Evolutionary conservation across 169 alveolate species (phyloP).

Genomic region (Plasmodium gaboni): DNA sequence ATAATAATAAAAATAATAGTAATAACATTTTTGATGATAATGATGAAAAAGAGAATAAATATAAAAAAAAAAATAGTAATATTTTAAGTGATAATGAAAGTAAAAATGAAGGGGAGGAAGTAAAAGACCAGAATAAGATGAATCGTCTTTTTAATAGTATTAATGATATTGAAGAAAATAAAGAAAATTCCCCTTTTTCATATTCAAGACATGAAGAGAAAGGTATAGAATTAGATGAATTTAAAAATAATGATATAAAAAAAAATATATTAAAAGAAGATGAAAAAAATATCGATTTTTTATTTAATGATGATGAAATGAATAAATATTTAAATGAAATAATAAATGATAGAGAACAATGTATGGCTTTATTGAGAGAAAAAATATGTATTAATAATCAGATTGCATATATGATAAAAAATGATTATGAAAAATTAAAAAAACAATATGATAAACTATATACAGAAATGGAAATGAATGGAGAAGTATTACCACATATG

Average conservation of each 20-base stretch:
- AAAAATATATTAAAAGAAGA: background rate
- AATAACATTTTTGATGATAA: too few species aligned
- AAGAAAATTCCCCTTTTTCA: background rate
- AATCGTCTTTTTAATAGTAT: background rate
- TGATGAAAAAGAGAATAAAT: too few species aligned
- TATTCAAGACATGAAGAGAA: too few species aligned
- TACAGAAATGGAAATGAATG: slow-evolving; percentile 84
- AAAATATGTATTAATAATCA: slow-evolving; percentile 84
- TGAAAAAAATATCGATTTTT: background rate
- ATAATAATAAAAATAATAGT: too few species aligned
- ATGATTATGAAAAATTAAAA: slow-evolving; percentile 83
- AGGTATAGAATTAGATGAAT: too few species aligned
- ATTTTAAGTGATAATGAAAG: background rate
- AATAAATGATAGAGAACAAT: slow-evolving; percentile 76
- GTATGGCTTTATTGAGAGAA: slow-evolving; percentile 80
- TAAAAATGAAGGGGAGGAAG: background rate
- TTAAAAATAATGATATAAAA: too few species aligned
- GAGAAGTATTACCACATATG: slow-evolving; percentile 79
- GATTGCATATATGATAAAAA: slow-evolving; percentile 81
- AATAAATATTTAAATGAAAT: slow-evolving; percentile 42
- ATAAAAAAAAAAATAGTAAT: too few species aligned
- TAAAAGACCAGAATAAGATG: background rate
- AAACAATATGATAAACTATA: slow-evolving; percentile 80
- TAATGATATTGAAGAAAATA: background rate
- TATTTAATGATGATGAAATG: slow-evolving; percentile 27